Evolutionary conservation across 352 stramenopile species (phyloP).

Genomic region (Elongisporangium anandrum): DNA sequence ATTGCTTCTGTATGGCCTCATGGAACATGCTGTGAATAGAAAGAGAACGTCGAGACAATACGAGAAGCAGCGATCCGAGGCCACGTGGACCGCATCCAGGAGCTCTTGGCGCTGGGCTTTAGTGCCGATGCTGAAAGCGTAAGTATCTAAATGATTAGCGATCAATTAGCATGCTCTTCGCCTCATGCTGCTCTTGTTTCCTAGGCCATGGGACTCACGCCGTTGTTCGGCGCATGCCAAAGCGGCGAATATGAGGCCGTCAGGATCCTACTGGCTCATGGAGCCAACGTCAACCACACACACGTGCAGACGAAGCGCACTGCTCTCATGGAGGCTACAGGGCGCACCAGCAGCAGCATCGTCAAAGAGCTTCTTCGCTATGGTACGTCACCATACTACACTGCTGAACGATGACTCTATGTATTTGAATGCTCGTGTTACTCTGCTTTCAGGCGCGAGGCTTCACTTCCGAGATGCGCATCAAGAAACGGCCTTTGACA

Average conservation of each 20-base stretch:
- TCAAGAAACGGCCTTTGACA: conserved; percentile 43
- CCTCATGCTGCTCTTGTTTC: not conserved
- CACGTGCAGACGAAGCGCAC: conserved; percentile 56
- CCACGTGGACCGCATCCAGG: conserved; percentile 36
- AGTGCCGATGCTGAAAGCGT: conserved; percentile 58
- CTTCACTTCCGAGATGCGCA: conserved; percentile 37
- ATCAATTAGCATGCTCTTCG: not conserved
- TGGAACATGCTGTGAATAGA: conserved; percentile 18
- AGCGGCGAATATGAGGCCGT: conserved; percentile 42
- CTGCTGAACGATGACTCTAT: not conserved
- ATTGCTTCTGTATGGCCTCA: not conserved
- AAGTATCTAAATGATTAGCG: conserved; percentile 1
- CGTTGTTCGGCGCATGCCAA: conserved; percentile 50
- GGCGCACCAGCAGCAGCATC: conserved; percentile 25
- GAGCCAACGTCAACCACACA: conserved; percentile 43
- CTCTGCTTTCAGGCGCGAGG: conserved; percentile 22
- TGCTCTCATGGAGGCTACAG: conserved; percentile 57
- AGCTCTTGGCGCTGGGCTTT: conserved; percentile 47
- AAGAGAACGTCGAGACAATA: conserved; percentile 65
- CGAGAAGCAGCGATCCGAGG: conserved; percentile 60
- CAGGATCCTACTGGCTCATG: conserved; percentile 32
- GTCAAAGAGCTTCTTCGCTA: conserved; percentile 56
- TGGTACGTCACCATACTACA: conserved; percentile 28
- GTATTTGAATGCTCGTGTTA: not conserved
- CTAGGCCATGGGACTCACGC: conserved; percentile 67